Conservation (phyloP, 352 stramenopile genomes). For the Pythium insidiosum region DNA sequence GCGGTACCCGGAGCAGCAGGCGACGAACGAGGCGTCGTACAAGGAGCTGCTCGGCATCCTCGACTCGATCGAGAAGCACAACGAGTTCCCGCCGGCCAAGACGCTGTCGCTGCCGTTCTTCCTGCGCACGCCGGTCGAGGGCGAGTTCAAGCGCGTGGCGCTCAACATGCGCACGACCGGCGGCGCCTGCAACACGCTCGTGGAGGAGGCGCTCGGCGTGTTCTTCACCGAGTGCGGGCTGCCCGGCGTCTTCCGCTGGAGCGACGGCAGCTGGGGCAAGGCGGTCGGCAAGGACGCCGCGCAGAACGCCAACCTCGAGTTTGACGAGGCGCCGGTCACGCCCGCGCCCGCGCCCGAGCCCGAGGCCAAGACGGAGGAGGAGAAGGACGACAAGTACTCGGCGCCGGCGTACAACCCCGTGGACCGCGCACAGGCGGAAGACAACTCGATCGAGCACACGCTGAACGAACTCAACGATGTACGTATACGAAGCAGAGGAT, state of each 20-base stretch:
- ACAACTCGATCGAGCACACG: conserved; percentile 48
- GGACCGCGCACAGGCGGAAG: conserved; percentile 27
- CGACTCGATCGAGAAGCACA: conserved; percentile 72
- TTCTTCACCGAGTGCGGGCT: conserved; percentile 69
- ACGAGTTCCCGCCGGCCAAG: conserved; percentile 70
- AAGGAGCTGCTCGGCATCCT: conserved; percentile 77
- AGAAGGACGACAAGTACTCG: conserved; percentile 27
- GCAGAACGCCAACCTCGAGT: conserved; percentile 57
- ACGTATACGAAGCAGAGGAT: conserved; percentile 2
- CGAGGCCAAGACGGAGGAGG: conserved; percentile 25
- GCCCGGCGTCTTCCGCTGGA: conserved; percentile 56
- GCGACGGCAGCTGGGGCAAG: conserved; percentile 67
- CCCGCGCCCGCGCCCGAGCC: too few relatives aligned
- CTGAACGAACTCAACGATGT: conserved; percentile 55
- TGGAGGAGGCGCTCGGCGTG: conserved; percentile 59
- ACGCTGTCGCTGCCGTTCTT: conserved; percentile 61
- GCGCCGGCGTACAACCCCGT: conserved; percentile 48
- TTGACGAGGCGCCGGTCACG: conserved; percentile 32
- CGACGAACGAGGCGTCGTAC: conserved; percentile 65
- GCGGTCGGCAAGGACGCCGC: conserved; percentile 44
- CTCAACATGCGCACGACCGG: conserved; percentile 59
- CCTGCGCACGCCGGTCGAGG: conserved; percentile 57
- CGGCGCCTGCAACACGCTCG: conserved; percentile 67
- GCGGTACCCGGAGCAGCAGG: conserved; percentile 57
- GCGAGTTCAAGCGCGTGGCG: conserved; percentile 61